phyloP scores from a whole-genome alignment of 139 green algal genomes.

The Diplosphaera chodatii region DNA sequence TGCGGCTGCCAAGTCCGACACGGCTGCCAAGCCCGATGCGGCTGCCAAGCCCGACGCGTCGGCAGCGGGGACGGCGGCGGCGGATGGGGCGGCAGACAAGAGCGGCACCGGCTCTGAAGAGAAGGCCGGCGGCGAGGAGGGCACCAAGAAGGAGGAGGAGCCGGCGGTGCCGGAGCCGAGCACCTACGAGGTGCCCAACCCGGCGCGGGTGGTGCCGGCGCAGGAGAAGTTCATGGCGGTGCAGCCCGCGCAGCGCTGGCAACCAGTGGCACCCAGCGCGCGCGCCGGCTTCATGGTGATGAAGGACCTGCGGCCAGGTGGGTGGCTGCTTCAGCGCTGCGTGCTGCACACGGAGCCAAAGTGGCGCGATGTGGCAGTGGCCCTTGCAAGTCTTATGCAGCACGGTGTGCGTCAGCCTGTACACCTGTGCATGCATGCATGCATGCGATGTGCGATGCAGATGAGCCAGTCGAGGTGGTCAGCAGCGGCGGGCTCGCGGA shows the following conservation, averaged over 20 bases:
- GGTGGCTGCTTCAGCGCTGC: not conserved
- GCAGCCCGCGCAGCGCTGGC: conserved; percentile 17
- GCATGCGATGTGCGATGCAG: not conserved
- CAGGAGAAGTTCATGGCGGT: conserved; percentile 25
- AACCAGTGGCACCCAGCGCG: conserved; percentile 22
- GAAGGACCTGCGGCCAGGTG: conserved; percentile 42
- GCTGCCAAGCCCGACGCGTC: conserved; percentile 12
- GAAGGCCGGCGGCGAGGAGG: conserved; percentile 3
- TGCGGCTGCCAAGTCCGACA: conserved; percentile 7
- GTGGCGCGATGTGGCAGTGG: too few relatives aligned
- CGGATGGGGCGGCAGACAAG: too few relatives aligned
- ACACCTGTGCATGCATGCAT: not conserved
- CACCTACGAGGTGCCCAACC: conserved; percentile 72
- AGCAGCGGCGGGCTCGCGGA: conserved; percentile 25
- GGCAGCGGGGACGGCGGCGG: too few relatives aligned
- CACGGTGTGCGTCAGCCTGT: not conserved
- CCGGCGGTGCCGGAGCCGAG: conserved; percentile 58
- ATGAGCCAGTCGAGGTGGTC: conserved; percentile 27
- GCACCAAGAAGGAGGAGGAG: conserved; percentile 6
- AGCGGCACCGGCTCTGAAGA: too few relatives aligned
- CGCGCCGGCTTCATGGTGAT: conserved; percentile 60
- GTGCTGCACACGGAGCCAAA: not conserved
- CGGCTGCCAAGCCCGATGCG: not conserved
- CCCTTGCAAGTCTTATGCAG: not conserved
- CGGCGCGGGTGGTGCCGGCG: conserved; percentile 72